phyloP scores from a whole-genome alignment of 495 filamentous ascomycete species.

The Aspergillus coremiiformis region DNA sequence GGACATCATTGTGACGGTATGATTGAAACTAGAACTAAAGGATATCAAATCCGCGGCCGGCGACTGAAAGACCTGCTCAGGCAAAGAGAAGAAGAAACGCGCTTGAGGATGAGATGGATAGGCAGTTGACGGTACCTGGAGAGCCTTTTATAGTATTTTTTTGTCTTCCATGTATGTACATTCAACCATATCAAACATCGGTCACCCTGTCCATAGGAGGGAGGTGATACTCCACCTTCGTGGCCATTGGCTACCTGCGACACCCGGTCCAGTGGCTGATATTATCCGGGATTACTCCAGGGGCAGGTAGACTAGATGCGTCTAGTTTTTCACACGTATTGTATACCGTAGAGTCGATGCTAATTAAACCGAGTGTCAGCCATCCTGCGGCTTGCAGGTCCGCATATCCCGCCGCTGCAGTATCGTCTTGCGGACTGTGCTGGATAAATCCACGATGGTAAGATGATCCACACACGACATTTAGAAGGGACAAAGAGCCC shows the following conservation, averaged over 20 bases:
- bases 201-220: neutral
- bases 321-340: constrained; percentile 2
- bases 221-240: constrained; percentile 7
- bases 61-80: constrained; percentile 10
- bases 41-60: constrained; percentile 12
- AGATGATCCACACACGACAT: neutral
- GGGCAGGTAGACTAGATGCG: neutral
- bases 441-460: too few species aligned
- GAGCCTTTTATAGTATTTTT: constrained; percentile 5
- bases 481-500: neutral
- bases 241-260: neutral
- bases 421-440: neutral
- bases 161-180: too few species aligned
- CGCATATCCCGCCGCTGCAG: neutral
- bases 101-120: neutral
- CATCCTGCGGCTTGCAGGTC: neutral
- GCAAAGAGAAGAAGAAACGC: neutral
- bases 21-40: constrained; percentile 1
- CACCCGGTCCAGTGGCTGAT: neutral
- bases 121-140: neutral
- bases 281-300: constrained; percentile 7
- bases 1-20: constrained; percentile 19
- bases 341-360: neutral
- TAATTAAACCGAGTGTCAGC: neutral
- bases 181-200: neutral